Evolutionary conservation across 306 rosid species (phyloP).

Genomic region (Castanea sativa): DNA sequence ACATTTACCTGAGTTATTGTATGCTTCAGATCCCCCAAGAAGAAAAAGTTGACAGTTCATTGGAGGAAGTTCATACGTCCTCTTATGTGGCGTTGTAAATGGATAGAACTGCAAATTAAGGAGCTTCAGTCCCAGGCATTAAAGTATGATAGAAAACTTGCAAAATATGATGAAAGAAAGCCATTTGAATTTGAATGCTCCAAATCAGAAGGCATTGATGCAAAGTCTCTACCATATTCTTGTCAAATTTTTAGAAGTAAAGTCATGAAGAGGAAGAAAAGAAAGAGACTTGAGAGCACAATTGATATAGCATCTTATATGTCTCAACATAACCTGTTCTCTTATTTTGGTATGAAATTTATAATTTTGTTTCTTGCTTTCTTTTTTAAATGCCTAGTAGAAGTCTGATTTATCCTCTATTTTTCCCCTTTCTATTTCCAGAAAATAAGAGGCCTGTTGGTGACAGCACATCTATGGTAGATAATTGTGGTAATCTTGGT

Average conservation of each 20-base stretch:
- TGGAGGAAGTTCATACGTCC: conserved; percentile 75
- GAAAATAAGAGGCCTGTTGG: conserved; percentile 16
- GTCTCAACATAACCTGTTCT: conserved; percentile 58
- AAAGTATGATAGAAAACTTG: conserved; percentile 61
- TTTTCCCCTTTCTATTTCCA: conserved; percentile 5
- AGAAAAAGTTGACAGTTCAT: conserved; percentile 56
- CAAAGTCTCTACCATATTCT: conserved; percentile 51
- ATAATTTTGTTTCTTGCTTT: not conserved
- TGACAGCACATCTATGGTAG: conserved; percentile 10
- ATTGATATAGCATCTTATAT: conserved; percentile 47
- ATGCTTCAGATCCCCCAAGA: conserved; percentile 40
- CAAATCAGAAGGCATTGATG: conserved; percentile 34
- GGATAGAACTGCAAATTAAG: conserved; percentile 65
- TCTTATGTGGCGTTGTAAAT: conserved; percentile 70
- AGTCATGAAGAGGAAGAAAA: conserved; percentile 66
- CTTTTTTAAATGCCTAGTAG: not conserved
- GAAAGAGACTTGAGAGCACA: conserved; percentile 61
- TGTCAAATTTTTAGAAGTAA: conserved; percentile 38
- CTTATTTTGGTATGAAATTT: conserved; percentile 53
- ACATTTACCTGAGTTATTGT: conserved; percentile 3
- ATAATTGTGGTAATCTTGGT: conserved; percentile 21
- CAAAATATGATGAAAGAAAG: conserved; percentile 36
- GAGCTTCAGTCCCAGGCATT: conserved; percentile 52
- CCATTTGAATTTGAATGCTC: conserved; percentile 31
- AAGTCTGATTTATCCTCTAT: conserved; percentile 1